A percentile compares a stretch with the other conserved stretches of the same genome.
Conservation (phyloP, 2,329 filamentous ascomycete species). For the Didymella segeticola region DNA sequence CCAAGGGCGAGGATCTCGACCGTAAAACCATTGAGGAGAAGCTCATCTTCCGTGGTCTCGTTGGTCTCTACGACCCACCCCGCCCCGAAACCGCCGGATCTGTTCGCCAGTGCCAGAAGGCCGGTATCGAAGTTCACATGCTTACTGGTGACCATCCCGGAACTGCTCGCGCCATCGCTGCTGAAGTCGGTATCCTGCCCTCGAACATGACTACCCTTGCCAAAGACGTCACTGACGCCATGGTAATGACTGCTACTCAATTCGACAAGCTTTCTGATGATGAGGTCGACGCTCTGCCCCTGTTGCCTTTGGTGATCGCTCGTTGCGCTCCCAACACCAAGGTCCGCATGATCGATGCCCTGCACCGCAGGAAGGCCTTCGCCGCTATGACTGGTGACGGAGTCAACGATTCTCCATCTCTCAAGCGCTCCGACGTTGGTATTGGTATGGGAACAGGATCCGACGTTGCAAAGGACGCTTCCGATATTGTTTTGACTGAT, state of each 20-base stretch:
- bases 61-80: conserved; percentile 85
- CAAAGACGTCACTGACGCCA: conserved; percentile 31
- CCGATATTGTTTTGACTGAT: conserved; percentile 55
- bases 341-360: conserved; percentile 53
- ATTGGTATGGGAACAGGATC: conserved; percentile 56
- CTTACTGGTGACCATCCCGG: conserved; percentile 55
- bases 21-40: conserved; percentile 70
- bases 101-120: conserved; percentile 43
- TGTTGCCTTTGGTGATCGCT: conserved; percentile 53
- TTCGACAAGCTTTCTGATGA: conserved; percentile 54
- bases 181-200: conserved; percentile 54
- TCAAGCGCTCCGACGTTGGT: conserved; percentile 55
- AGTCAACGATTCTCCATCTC: conserved; percentile 55
- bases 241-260: conserved; percentile 47
- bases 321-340: conserved; percentile 55
- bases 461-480: conserved; percentile 54
- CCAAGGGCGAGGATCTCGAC: conserved; percentile 54
- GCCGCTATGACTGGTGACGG: conserved; percentile 55
- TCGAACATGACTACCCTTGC: conserved; percentile 49
- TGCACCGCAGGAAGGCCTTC: conserved; percentile 51
- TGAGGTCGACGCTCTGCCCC: conserved; percentile 49
- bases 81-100: conserved; percentile 74
- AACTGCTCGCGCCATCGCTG: conserved; percentile 55
- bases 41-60: conserved; percentile 76
- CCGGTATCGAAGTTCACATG: conserved; percentile 55